phyloP scores from a whole-genome alignment of 495 filamentous ascomycete genomes.

The Achaetomiella virescens region DNA sequence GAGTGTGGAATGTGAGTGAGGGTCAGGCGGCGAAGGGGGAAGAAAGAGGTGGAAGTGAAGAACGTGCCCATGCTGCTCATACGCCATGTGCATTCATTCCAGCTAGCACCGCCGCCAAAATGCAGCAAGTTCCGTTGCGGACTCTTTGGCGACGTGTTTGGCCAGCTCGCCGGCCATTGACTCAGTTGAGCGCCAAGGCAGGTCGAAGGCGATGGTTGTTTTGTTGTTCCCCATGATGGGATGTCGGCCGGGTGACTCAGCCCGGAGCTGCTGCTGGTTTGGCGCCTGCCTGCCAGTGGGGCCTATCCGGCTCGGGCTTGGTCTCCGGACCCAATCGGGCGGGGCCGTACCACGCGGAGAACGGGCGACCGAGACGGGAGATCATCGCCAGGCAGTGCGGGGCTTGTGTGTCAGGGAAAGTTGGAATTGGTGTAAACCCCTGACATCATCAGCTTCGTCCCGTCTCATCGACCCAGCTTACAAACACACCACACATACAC shows the following conservation, averaged over 20 bases:
- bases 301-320: background rate
- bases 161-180: slow-evolving; percentile 46
- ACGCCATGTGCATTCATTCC: slow-evolving; percentile 83
- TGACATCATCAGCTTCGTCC: background rate
- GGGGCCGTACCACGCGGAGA: background rate
- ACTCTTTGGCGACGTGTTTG: slow-evolving; percentile 45
- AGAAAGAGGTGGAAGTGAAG: background rate
- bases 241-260: slow-evolving; percentile 10
- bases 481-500: background rate
- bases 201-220: slow-evolving; percentile 62
- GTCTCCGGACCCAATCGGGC: background rate
- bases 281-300: background rate
- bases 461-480: background rate
- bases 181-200: slow-evolving; percentile 66
- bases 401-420: background rate
- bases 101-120: slow-evolving; percentile 55
- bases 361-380: background rate
- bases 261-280: background rate
- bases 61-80: slow-evolving; percentile 69
- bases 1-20: background rate
- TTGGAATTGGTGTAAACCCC: background rate
- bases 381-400: background rate
- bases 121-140: slow-evolving; percentile 49
- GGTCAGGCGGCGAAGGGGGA: slow-evolving; percentile 1
- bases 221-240: slow-evolving; percentile 11